phyloP scores from a whole-genome alignment of 2,329 filamentous ascomycete genomes.

The Colletotrichum australisinense region DNA sequence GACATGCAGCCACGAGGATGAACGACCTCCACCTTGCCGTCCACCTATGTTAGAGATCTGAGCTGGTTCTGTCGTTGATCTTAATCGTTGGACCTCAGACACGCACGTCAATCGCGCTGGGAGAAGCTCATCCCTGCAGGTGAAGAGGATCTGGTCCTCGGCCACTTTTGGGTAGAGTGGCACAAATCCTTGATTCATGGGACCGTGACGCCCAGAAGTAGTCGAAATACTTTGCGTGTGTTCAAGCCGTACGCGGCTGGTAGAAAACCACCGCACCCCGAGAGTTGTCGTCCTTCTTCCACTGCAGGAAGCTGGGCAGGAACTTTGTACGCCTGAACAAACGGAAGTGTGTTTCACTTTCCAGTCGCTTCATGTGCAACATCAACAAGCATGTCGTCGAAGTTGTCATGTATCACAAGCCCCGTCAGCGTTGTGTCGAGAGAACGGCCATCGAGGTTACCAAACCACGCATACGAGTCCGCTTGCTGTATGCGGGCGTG shows the following conservation, averaged over 20 bases:
- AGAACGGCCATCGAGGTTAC: background rate
- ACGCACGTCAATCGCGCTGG: too few species aligned
- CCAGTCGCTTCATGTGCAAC: constrained; percentile 11
- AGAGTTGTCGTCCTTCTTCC: background rate
- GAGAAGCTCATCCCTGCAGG: background rate
- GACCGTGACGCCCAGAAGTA: background rate
- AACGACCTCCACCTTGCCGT: background rate
- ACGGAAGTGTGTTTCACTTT: background rate
- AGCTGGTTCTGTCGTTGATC: background rate
- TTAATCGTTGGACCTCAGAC: background rate
- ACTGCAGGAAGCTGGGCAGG: constrained; percentile 18
- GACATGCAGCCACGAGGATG: background rate
- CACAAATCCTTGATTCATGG: constrained; percentile 5
- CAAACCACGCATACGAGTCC: background rate
- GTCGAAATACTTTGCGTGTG: background rate
- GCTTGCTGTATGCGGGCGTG: background rate
- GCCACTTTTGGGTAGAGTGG: background rate
- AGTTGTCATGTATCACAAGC: background rate
- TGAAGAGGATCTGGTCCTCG: background rate
- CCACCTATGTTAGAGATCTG: background rate
- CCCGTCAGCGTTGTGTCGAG: background rate
- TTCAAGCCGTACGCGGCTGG: background rate
- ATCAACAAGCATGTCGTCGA: background rate
- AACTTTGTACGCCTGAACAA: constrained; percentile 26
- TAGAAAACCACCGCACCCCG: constrained; percentile 1